Conservation (phyloP, 495 filamentous ascomycete genomes). For the Xylaria acuta region DNA sequence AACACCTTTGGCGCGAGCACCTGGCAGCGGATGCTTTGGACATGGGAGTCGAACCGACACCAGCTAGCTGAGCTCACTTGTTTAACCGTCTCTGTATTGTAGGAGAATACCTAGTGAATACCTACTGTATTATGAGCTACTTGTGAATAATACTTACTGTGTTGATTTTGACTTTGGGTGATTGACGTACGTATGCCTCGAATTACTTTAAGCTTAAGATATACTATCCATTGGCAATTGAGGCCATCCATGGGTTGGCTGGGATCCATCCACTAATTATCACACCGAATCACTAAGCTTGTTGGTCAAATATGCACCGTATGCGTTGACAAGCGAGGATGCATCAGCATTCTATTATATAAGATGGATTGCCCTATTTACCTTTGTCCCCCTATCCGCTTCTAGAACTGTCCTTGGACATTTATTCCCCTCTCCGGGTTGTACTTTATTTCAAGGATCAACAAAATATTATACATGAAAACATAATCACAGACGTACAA, state of each 20-base stretch:
- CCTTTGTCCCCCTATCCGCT: not conserved
- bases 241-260: not conserved
- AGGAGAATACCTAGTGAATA: conserved; percentile 9
- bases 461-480: not conserved
- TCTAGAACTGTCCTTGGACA: not conserved
- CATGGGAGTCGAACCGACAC: not conserved
- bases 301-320: not conserved
- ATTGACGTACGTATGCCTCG: not conserved
- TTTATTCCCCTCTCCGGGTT: not conserved
- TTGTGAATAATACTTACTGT: not conserved
- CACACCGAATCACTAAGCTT: not conserved
- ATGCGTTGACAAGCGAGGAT: not conserved
- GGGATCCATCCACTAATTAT: not conserved
- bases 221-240: not conserved
- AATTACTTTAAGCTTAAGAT: not conserved
- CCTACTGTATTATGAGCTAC: conserved; percentile 20
- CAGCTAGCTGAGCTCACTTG: conserved; percentile 14
- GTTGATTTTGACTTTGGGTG: not conserved
- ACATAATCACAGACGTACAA: not conserved
- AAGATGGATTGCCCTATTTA: not conserved
- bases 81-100: conserved; percentile 17
- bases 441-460: not conserved
- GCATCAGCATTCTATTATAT: not conserved
- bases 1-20: not conserved
- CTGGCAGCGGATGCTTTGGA: conserved; percentile 6